Evolutionary conservation across 768 basidiomycete species (phyloP).

Genomic region (Trichaptum fuscoviolaceum): DNA sequence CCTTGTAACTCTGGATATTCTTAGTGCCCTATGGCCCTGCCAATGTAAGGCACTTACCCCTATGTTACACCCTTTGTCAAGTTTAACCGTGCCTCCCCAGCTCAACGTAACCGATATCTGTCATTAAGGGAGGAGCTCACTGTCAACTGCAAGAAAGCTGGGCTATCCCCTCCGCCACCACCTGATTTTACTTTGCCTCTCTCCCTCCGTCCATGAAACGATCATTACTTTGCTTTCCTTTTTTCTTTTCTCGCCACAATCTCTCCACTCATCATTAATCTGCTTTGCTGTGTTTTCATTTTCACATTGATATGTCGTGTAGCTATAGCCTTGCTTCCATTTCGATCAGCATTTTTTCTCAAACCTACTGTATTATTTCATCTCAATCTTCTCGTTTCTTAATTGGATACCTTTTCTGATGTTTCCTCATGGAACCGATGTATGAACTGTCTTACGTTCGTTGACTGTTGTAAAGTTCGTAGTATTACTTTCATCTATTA

Average conservation of each 20-base stretch:
- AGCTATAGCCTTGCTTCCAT: not conserved
- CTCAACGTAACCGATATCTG: conserved; percentile 42
- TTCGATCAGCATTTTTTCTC: not conserved
- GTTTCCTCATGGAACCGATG: not conserved
- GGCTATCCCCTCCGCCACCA: conserved; percentile 37
- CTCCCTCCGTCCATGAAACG: conserved; percentile 21
- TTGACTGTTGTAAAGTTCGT: not conserved
- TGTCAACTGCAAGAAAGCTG: conserved; percentile 41
- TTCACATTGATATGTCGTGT: not conserved
- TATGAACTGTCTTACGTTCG: not conserved
- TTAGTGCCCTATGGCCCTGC: conserved; percentile 68
- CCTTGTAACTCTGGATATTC: conserved; percentile 55
- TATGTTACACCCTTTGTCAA: not conserved
- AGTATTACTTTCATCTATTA: not conserved
- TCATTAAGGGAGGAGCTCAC: conserved; percentile 44
- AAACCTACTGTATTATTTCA: not conserved
- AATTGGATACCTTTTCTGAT: not conserved
- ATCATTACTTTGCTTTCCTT: not conserved
- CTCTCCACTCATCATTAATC: not conserved
- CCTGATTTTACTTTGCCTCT: conserved; percentile 34
- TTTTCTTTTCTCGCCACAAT: not conserved
- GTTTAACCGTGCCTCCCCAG: conserved; percentile 23
- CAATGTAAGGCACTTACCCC: conserved; percentile 28
- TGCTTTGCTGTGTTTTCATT: not conserved
- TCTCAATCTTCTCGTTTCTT: not conserved